A percentile compares a stretch with the other conserved stretches of the same genome.
Conservation (phyloP, 2,329 filamentous ascomycete genomes). For the Geoglossum cookeanum region DNA sequence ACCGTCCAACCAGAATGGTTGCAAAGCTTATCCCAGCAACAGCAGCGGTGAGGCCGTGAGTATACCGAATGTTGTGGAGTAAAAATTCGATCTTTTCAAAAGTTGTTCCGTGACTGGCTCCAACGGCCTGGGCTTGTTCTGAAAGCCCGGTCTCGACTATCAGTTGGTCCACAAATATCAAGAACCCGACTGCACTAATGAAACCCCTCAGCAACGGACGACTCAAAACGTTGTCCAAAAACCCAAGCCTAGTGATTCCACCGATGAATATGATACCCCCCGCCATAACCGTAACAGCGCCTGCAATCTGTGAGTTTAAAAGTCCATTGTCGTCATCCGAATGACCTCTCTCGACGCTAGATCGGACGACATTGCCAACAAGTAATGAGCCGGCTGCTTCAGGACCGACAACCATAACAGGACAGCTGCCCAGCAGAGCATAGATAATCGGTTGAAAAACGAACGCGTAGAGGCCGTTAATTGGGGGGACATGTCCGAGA, state of each 20-base stretch:
- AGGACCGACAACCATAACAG: constrained; percentile 83
- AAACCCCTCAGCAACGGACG: constrained; percentile 85
- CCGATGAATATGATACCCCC: constrained; percentile 78
- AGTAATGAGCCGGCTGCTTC: constrained; percentile 87
- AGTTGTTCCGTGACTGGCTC: constrained; percentile 62
- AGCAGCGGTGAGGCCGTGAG: constrained; percentile 55
- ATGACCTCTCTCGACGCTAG: constrained; percentile 50
- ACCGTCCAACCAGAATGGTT: constrained; percentile 83
- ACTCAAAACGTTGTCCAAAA: constrained; percentile 85
- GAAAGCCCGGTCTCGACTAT: constrained; percentile 75
- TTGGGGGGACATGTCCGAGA: constrained; percentile 76
- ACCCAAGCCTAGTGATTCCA: constrained; percentile 69
- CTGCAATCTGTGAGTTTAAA: constrained; percentile 66
- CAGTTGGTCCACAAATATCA: constrained; percentile 88
- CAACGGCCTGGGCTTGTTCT: constrained; percentile 38
- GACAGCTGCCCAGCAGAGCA: constrained; percentile 74
- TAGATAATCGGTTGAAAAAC: constrained; percentile 86
- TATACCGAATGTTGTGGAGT: constrained; percentile 40
- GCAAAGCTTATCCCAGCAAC: constrained; percentile 64
- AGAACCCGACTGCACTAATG: constrained; percentile 90
- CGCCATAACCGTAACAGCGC: constrained; percentile 71
- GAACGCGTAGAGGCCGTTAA: constrained; percentile 87
- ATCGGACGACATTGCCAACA: constrained; percentile 68
- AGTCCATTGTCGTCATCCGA: constrained; percentile 46
- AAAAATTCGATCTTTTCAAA: constrained; percentile 75